A percentile compares a stretch with the other conserved stretches of the same genome.
phyloP scores from a whole-genome alignment of 164 flowering plant genomes.

The Vitis rotundifolia region DNA sequence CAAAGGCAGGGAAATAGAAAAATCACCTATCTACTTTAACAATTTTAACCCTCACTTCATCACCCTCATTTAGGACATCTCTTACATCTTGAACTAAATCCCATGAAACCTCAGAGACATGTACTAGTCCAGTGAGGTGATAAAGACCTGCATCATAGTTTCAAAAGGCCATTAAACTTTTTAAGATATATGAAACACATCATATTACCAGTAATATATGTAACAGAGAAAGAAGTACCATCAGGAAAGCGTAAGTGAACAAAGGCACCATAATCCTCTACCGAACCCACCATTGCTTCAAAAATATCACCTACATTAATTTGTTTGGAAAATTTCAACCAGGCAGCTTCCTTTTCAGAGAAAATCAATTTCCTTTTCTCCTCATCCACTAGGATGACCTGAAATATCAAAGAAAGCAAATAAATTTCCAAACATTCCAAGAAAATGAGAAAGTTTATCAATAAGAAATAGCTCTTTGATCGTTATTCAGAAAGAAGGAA shows the following conservation, averaged over 20 bases:
- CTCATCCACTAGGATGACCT: slow-evolving; percentile 75
- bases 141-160: slow-evolving; percentile 55
- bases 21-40: slow-evolving; percentile 66
- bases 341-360: slow-evolving; percentile 83
- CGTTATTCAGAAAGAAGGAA: neutral
- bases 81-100: slow-evolving; percentile 87
- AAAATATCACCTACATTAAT: slow-evolving; percentile 68
- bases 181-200: neutral
- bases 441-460: neutral
- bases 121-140: slow-evolving; percentile 90
- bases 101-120: slow-evolving; percentile 95
- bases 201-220: neutral
- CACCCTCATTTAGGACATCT: slow-evolving; percentile 74
- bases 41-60: slow-evolving; percentile 74
- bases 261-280: slow-evolving; percentile 93
- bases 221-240: slow-evolving; percentile 42
- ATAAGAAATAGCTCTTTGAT: neutral
- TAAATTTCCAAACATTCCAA: neutral
- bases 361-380: slow-evolving; percentile 61
- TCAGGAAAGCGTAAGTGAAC: slow-evolving; percentile 81
- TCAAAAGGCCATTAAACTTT: slow-evolving; percentile 5
- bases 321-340: slow-evolving; percentile 56
- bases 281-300: slow-evolving; percentile 68
- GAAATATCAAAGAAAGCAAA: slow-evolving; percentile 8
- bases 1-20: neutral